A percentile compares a stretch with the other conserved stretches of the same genome.
Evolutionary conservation across 306 rosid genomes (phyloP).

Genomic region (Luffa aegyptiaca): DNA sequence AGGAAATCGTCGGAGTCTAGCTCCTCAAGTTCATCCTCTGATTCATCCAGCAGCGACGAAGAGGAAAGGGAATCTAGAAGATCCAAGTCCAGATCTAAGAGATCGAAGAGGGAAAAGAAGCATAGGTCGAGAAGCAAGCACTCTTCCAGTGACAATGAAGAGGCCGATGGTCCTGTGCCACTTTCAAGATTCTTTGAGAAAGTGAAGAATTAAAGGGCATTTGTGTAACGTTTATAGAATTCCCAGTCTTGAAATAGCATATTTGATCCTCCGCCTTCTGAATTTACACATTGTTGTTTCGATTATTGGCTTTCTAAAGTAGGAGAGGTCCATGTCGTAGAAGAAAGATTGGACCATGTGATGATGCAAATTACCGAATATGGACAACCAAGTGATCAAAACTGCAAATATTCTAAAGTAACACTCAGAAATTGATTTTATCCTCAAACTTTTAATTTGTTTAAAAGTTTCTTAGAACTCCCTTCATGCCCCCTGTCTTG

Average conservation of each 20-base stretch:
- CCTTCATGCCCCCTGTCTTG: not conserved
- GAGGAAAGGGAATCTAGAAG: slow-evolving; percentile 64
- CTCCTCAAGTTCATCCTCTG: slow-evolving; percentile 56
- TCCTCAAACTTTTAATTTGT: no score
- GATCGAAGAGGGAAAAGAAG: slow-evolving; percentile 77
- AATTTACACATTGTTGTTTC: not conserved
- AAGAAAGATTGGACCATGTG: not conserved
- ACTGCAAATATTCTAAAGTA: not conserved
- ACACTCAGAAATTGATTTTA: not conserved
- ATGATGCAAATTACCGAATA: not conserved
- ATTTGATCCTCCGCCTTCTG: not conserved
- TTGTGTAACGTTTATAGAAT: not conserved
- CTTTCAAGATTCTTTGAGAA: slow-evolving; percentile 84
- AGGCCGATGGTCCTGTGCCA: slow-evolving; percentile 69
- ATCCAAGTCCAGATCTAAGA: slow-evolving; percentile 78
- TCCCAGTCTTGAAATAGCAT: slow-evolving; percentile 1
- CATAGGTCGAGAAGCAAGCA: slow-evolving; percentile 58
- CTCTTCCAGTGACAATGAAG: slow-evolving; percentile 33
- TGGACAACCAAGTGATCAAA: not conserved
- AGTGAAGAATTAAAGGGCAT: slow-evolving; percentile 35
- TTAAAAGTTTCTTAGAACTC: not conserved
- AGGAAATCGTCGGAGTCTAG: slow-evolving; percentile 64
- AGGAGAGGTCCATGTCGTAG: not conserved
- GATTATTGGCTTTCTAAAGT: not conserved
- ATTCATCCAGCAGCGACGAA: slow-evolving; percentile 56